These are phyloP conservation scores for Talaromyces sp. DNA, from an alignment of 2,329 filamentous ascomycete genomes.

Conservation along the genomic window DNA sequence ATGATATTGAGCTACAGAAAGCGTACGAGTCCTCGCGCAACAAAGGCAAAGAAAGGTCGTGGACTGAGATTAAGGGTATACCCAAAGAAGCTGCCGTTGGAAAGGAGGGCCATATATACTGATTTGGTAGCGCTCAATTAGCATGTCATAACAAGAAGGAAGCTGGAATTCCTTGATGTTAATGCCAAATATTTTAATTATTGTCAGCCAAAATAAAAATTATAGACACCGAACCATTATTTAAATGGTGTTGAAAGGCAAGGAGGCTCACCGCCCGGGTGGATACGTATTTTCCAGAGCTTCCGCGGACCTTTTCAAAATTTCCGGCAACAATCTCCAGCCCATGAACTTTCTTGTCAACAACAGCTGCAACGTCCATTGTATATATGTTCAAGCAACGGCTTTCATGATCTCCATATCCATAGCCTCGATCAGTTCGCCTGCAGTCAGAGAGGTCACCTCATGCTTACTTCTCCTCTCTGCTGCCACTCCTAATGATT, in stretches of 20 bases:
- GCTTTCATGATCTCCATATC: not conserved
- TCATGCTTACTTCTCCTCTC: conserved; percentile 11
- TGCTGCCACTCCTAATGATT: conserved; percentile 36
- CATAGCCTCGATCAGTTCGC: not conserved
- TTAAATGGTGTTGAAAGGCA: too few relatives aligned
- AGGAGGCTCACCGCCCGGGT: conserved; percentile 3
- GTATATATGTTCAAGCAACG: not conserved
- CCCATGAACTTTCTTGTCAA: not conserved
- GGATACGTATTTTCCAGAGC: not conserved
- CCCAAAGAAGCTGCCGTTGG: conserved; percentile 48
- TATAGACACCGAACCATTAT: too few relatives aligned
- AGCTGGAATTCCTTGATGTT: not conserved
- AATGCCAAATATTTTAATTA: not conserved
- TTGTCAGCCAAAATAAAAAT: too few relatives aligned
- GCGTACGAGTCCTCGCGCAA: conserved; percentile 12
- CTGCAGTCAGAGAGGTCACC: not conserved
- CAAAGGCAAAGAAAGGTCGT: conserved; percentile 22
- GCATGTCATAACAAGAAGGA: not conserved
- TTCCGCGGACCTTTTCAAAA: conserved; percentile 11
- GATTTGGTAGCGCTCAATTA: conserved; percentile 14
- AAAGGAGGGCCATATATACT: conserved; percentile 37
- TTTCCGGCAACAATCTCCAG: conserved; percentile 9
- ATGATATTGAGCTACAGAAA: conserved; percentile 17
- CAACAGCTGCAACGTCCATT: not conserved
- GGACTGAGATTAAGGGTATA: conserved; percentile 59